Percentiles rank a stretch among this genome's conserved stretches.
phyloP scores from a whole-genome alignment of 805 yeast genomes.

The Zygoascus tannicola region DNA sequence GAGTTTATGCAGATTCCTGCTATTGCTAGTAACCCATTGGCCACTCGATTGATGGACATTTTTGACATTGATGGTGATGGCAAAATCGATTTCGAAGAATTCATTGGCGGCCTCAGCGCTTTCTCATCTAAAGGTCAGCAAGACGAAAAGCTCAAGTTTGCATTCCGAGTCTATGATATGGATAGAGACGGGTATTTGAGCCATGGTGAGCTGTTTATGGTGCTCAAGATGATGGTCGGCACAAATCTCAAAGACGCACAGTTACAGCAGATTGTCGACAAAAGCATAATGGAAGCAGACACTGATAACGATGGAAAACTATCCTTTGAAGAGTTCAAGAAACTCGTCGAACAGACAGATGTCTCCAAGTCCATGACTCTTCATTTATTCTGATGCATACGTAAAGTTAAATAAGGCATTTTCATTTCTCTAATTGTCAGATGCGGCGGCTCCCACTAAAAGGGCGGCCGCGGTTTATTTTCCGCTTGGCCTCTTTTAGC shows the following conservation, averaged over 20 bases:
- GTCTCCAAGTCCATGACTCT: conserved; percentile 30
- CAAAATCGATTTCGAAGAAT: conserved; percentile 90
- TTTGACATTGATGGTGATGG: conserved; percentile 92
- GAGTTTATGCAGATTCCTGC: conserved; percentile 94
- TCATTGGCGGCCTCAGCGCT: conserved; percentile 75
- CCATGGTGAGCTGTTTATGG: conserved; percentile 88
- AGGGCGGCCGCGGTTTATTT: too few relatives aligned
- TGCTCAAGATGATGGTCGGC: conserved; percentile 95
- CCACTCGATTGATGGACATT: conserved; percentile 82
- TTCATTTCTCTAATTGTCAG: too few relatives aligned
- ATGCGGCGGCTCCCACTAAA: too few relatives aligned
- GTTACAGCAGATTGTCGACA: conserved; percentile 92
- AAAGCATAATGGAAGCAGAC: conserved; percentile 91
- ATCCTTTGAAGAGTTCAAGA: conserved; percentile 77
- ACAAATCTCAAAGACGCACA: conserved; percentile 77
- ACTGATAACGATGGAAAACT: conserved; percentile 77
- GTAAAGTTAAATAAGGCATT: too few relatives aligned
- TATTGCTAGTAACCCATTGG: conserved; percentile 80
- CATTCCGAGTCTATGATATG: conserved; percentile 89
- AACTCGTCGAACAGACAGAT: conserved; percentile 31
- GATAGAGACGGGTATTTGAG: conserved; percentile 93
- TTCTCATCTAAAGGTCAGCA: conserved; percentile 77
- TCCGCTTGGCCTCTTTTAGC: background rate
- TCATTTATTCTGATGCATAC: conserved; percentile 26
- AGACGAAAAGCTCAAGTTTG: conserved; percentile 76